phyloP scores from a whole-genome alignment of 139 green algal species.

The Chlorella ohadii region DNA sequence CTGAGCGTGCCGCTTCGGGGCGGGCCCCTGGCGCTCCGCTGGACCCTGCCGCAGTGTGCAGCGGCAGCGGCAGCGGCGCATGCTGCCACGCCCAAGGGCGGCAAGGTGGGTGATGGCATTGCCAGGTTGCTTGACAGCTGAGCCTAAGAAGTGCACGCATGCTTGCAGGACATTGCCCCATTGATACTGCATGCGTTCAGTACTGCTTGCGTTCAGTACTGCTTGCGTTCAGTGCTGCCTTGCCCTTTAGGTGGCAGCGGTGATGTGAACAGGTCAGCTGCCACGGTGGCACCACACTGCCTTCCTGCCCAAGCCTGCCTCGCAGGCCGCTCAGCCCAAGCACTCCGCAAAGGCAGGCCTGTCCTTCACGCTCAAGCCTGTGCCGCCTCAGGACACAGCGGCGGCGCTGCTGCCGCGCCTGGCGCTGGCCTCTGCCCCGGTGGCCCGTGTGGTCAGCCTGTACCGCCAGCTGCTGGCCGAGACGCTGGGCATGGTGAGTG shows the following conservation, averaged over 20 bases:
- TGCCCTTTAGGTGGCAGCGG: too few relatives aligned
- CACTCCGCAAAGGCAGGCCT: neutral
- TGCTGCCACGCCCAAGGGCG: neutral
- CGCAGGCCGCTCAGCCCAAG: too few relatives aligned
- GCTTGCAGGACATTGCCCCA: too few relatives aligned
- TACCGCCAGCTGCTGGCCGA: conserved; percentile 27
- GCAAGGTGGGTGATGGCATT: neutral
- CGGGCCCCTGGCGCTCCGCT: conserved; percentile 4
- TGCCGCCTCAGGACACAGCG: neutral
- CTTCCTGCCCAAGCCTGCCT: too few relatives aligned
- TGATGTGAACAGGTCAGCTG: too few relatives aligned
- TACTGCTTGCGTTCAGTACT: too few relatives aligned
- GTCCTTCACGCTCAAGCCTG: neutral
- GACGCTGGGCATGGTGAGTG: neutral
- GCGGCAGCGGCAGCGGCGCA: neutral
- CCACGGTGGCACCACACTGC: too few relatives aligned
- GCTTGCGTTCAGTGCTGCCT: too few relatives aligned
- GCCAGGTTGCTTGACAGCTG: too few relatives aligned
- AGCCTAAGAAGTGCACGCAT: too few relatives aligned
- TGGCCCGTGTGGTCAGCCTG: neutral
- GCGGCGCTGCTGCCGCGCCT: neutral
- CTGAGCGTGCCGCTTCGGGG: neutral
- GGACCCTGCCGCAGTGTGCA: neutral
- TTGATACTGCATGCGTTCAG: neutral
- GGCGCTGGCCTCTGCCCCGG: neutral